Conservation (phyloP, 495 filamentous ascomycete genomes). For the Podospora pseudocomata region DNA sequence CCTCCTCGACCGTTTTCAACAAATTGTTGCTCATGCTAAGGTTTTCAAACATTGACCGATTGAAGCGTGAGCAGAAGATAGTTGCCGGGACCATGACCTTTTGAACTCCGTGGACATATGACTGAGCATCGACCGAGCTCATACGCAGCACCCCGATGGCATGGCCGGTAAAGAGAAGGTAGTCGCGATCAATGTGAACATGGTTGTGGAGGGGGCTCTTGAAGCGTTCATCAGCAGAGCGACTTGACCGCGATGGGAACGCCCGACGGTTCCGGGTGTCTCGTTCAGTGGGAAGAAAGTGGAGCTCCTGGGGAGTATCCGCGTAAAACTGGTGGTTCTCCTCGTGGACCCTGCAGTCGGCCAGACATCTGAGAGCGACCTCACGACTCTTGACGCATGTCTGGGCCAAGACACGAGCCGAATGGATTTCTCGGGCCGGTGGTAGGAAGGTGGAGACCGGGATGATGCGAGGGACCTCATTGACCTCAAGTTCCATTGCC, state of each 20-base stretch:
- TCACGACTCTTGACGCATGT: background rate
- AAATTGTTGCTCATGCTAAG: background rate
- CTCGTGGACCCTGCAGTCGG: background rate
- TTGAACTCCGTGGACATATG: background rate
- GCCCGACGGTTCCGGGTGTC: background rate
- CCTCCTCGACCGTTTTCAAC: background rate
- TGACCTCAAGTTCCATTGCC: background rate
- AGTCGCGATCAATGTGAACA: conserved; percentile 2
- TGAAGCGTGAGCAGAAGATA: background rate
- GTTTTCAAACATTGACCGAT: background rate
- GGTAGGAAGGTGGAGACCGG: background rate
- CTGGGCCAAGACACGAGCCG: background rate
- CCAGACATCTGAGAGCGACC: background rate
- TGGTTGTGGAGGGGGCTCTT: conserved; percentile 1
- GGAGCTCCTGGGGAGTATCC: background rate
- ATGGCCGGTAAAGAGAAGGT: background rate
- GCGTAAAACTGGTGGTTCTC: background rate
- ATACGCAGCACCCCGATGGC: background rate
- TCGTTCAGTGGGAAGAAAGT: background rate
- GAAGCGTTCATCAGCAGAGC: background rate
- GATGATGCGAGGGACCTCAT: background rate
- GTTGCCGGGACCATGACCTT: background rate
- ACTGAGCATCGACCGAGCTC: background rate
- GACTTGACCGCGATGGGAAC: background rate
- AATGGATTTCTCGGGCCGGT: background rate